phyloP scores from a whole-genome alignment of 371 early-diverging fungal species.

The Mucor mucedo region DNA sequence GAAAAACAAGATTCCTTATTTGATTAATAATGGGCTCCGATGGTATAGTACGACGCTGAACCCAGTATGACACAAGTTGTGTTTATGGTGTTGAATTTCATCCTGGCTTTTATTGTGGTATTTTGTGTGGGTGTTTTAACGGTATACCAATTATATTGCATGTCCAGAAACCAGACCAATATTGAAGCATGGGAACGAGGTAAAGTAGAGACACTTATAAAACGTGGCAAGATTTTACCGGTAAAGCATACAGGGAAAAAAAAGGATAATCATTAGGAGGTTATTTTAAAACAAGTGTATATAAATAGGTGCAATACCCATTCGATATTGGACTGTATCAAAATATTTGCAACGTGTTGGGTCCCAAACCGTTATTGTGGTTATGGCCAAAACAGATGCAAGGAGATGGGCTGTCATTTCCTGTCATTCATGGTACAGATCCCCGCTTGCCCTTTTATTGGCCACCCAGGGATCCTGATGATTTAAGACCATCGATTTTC shows the following conservation, averaged over 20 bases:
- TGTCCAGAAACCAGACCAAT: constrained; percentile 89
- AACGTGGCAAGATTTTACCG: constrained; percentile 64
- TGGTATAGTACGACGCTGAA: constrained; percentile 48
- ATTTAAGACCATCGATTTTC: constrained; percentile 42
- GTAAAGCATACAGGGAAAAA: constrained; percentile 30
- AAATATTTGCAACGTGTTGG: constrained; percentile 85
- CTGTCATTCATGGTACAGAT: constrained; percentile 50
- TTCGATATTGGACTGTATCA: constrained; percentile 88
- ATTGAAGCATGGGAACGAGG: constrained; percentile 88
- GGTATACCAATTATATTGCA: constrained; percentile 84
- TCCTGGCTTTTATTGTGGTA: constrained; percentile 74
- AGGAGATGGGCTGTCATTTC: constrained; percentile 78
- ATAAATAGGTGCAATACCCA: constrained; percentile 31
- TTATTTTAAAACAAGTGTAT: too few relatives aligned
- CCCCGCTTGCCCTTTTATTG: constrained; percentile 34
- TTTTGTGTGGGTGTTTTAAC: constrained; percentile 85
- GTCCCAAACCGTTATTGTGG: constrained; percentile 70
- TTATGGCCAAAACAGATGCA: constrained; percentile 64
- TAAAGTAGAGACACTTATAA: constrained; percentile 80
- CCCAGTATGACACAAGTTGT: constrained; percentile 68
- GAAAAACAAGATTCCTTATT: neutral
- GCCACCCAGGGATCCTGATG: constrained; percentile 49
- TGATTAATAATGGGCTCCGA: neutral
- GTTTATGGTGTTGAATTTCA: constrained; percentile 77
- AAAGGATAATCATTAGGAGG: too few relatives aligned